Evolutionary conservation across 75 land plant genomes (phyloP).

Genomic region (Sequoiadendron giganteum): DNA sequence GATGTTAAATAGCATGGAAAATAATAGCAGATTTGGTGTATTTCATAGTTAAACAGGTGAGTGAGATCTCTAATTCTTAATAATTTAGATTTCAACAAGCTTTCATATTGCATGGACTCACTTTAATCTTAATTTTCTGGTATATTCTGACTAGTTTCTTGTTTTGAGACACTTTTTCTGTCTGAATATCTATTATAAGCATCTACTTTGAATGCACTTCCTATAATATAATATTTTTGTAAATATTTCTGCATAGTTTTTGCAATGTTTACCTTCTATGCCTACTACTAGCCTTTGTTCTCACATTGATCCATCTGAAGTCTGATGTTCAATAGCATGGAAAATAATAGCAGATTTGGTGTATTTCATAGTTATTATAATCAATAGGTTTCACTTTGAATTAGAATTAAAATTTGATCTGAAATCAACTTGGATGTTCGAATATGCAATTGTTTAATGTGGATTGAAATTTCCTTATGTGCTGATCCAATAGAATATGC

Average conservation of each 20-base stretch:
- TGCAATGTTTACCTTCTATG: neutral
- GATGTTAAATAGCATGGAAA: neutral
- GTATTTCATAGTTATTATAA: neutral
- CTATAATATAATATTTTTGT: neutral
- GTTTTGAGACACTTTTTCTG: neutral
- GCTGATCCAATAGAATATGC: too few species aligned
- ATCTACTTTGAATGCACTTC: neutral
- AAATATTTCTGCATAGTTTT: neutral
- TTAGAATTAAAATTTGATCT: neutral
- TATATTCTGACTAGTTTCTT: neutral
- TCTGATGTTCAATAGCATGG: neutral
- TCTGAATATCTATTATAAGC: neutral
- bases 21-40: neutral
- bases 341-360: neutral
- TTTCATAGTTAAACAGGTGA: constrained; percentile 40
- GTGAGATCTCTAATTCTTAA: neutral
- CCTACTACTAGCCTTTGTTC: neutral
- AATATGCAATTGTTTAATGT: too few species aligned
- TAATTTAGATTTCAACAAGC: neutral
- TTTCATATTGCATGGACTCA: neutral
- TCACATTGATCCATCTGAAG: neutral
- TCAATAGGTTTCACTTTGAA: neutral
- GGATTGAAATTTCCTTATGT: too few species aligned
- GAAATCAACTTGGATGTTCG: too few species aligned
- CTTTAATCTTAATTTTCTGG: neutral